These are phyloP conservation scores for Calocera viscosa DNA, from an alignment of 768 basidiomycete genomes.

Conservation along the genomic window DNA sequence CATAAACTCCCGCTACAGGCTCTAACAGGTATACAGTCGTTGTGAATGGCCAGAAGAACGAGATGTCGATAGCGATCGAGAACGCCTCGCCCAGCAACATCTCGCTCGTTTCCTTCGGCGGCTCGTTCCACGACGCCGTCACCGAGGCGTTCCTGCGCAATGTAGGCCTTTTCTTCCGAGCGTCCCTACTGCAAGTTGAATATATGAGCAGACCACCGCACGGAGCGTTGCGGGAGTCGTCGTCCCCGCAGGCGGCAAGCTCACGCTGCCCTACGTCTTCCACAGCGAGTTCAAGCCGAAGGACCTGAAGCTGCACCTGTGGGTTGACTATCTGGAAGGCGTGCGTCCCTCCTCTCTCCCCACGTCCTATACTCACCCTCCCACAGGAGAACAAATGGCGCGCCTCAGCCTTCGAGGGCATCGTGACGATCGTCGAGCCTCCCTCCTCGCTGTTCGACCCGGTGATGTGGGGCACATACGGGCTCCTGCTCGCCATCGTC, in stretches of 20 bases:
- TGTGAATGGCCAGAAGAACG: slow-evolving; percentile 72
- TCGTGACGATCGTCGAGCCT: slow-evolving; percentile 70
- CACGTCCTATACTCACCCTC: not conserved
- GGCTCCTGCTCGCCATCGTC: slow-evolving; percentile 51
- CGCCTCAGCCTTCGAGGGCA: slow-evolving; percentile 58
- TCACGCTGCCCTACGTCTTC: slow-evolving; percentile 60
- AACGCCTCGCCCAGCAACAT: slow-evolving; percentile 65
- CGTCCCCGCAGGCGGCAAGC: slow-evolving; percentile 43
- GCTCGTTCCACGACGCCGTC: slow-evolving; percentile 55
- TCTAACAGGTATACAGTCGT: slow-evolving; percentile 41
- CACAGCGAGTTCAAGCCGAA: slow-evolving; percentile 78
- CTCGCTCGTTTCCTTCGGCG: slow-evolving; percentile 51
- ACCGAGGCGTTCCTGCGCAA: slow-evolving; percentile 57
- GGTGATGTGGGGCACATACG: slow-evolving; percentile 69
- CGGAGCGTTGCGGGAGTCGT: slow-evolving; percentile 22
- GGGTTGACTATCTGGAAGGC: slow-evolving; percentile 58
- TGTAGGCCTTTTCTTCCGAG: slow-evolving; percentile 31
- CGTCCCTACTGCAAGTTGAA: slow-evolving; percentile 5
- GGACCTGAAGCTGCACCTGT: slow-evolving; percentile 58
- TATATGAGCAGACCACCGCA: slow-evolving; percentile 39
- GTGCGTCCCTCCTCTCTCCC: slow-evolving; percentile 31
- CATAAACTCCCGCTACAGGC: not conserved
- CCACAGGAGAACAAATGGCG: slow-evolving; percentile 45
- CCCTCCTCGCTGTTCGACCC: slow-evolving; percentile 64
- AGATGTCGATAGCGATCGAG: slow-evolving; percentile 50